These are phyloP conservation scores for Solanum sejunctum DNA, from an alignment of 257 asterid species.

Conservation along the genomic window DNA sequence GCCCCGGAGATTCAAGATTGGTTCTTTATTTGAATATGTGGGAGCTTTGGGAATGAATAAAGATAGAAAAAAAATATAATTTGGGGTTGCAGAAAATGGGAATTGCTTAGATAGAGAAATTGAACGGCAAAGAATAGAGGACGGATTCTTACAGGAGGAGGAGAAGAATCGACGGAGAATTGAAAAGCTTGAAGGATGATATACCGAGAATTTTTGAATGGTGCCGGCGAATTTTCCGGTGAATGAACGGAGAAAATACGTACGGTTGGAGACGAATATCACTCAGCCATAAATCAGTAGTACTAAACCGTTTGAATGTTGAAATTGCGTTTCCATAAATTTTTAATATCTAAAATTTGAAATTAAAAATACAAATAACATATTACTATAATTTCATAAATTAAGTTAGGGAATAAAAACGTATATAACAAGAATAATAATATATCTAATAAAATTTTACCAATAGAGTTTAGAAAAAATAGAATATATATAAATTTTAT, in stretches of 20 bases:
- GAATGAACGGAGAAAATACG: not conserved
- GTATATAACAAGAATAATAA: too few relatives aligned
- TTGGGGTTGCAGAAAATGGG: constrained; percentile 2
- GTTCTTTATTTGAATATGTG: not conserved
- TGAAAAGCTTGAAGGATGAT: not conserved
- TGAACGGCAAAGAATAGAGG: not conserved
- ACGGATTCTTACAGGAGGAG: constrained; percentile 25
- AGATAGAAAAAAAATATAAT: not conserved
- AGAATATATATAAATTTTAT: too few relatives aligned
- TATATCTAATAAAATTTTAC: too few relatives aligned
- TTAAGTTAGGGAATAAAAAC: too few relatives aligned
- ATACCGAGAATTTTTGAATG: constrained; percentile 2
- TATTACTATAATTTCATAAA: too few relatives aligned
- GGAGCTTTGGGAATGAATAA: not conserved
- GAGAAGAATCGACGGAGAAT: constrained; percentile 27
- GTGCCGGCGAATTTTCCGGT: not conserved
- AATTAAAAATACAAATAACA: not conserved
- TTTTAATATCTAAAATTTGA: not conserved
- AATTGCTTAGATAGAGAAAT: constrained; percentile 1
- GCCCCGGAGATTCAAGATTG: constrained; percentile 42
- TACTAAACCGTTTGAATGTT: not conserved
- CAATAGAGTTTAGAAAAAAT: too few relatives aligned
- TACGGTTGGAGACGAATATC: constrained; percentile 10
- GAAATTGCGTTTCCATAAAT: not conserved
- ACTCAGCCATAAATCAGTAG: not conserved